Conservation (phyloP, 2,329 filamentous ascomycete species). For the Acrocalymma vagum region DNA sequence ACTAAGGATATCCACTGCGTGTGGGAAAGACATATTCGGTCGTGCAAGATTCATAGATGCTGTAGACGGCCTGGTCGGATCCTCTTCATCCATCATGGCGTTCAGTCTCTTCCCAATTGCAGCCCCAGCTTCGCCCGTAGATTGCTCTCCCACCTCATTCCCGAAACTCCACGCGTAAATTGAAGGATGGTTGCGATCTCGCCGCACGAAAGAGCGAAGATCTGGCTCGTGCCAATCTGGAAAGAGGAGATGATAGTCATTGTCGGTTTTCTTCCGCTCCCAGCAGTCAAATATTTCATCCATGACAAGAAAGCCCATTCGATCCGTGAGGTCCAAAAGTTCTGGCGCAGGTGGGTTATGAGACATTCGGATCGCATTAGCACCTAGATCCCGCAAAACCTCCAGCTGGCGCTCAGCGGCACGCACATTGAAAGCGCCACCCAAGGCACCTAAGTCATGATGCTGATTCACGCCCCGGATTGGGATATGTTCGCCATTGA, state of each 20-base stretch:
- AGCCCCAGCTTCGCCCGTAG: slow-evolving; percentile 40
- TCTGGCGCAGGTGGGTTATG: slow-evolving; percentile 64
- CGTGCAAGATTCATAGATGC: slow-evolving; percentile 57
- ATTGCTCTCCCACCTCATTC: slow-evolving; percentile 63
- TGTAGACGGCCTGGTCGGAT: slow-evolving; percentile 55
- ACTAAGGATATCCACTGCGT: slow-evolving; percentile 55
- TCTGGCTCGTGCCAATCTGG: slow-evolving; percentile 63
- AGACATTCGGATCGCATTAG: slow-evolving; percentile 60
- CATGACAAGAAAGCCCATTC: slow-evolving; percentile 59
- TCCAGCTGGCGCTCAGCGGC: slow-evolving; percentile 60
- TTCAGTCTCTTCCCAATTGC: slow-evolving; percentile 46
- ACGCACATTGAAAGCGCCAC: slow-evolving; percentile 59
- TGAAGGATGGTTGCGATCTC: slow-evolving; percentile 64
- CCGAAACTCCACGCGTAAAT: slow-evolving; percentile 62
- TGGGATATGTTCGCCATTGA: slow-evolving; percentile 57
- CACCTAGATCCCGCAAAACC: slow-evolving; percentile 60
- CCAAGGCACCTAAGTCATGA: slow-evolving; percentile 61
- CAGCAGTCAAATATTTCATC: slow-evolving; percentile 65
- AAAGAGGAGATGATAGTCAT: slow-evolving; percentile 63
- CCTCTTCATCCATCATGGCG: slow-evolving; percentile 55
- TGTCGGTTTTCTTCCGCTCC: slow-evolving; percentile 53
- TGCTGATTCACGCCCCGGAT: slow-evolving; percentile 61
- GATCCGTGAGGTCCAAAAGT: slow-evolving; percentile 60
- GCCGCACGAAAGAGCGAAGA: slow-evolving; percentile 59
- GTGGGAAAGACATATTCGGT: slow-evolving; percentile 49